phyloP scores from a whole-genome alignment of 148 eudicot species.

The Rheum nobile region DNA sequence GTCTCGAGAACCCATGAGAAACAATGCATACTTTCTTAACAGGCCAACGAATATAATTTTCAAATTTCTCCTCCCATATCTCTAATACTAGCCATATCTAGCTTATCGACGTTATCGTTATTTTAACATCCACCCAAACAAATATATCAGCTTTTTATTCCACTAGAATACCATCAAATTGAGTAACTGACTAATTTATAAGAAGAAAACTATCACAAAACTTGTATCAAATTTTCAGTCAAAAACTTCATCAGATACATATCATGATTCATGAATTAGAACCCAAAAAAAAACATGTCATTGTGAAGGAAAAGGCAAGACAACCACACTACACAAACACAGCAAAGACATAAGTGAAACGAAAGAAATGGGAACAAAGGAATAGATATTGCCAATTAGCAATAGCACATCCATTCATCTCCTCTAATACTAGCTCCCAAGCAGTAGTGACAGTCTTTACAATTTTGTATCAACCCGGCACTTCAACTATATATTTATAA shows the following conservation, averaged over 20 bases:
- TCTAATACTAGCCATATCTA: not conserved
- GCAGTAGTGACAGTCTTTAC: not conserved
- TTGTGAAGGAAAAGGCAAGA: not conserved
- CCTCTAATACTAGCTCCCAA: not conserved
- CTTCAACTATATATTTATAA: not conserved
- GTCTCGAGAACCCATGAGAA: not conserved
- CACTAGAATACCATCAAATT: not conserved
- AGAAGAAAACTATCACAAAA: not conserved
- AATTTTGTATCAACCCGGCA: not conserved
- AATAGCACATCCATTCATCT: not conserved
- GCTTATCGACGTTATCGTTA: not conserved
- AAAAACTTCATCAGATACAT: not conserved
- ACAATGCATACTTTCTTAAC: not conserved
- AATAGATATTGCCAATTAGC: not conserved
- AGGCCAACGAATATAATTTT: not conserved
- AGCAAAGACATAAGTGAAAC: not conserved
- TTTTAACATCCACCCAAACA: not conserved
- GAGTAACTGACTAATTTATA: not conserved
- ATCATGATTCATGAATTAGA: not conserved
- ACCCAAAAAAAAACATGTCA: not conserved
- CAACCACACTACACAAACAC: not conserved
- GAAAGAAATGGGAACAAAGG: not conserved
- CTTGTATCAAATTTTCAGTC: not conserved
- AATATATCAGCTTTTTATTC: not conserved
- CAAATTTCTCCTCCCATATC: not conserved